A percentile compares a stretch with the other conserved stretches of the same genome.
Evolutionary conservation across 2,329 filamentous ascomycete genomes (phyloP).

Genomic region (Colletotrichum sp.): DNA sequence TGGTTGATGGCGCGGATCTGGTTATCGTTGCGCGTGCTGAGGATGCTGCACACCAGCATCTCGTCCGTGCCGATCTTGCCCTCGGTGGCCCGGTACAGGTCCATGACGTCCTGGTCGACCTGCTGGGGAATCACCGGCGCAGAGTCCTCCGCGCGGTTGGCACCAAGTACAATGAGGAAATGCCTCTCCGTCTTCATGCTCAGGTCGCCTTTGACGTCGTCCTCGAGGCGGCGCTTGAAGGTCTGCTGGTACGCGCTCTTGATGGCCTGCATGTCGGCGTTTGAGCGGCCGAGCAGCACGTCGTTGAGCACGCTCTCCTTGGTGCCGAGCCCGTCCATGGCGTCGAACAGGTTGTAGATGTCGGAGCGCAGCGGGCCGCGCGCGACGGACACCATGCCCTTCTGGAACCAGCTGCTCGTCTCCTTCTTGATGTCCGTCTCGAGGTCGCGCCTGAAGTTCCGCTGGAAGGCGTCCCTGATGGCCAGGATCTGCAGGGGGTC

Average conservation of each 20-base stretch:
- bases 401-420: slow-evolving; percentile 75
- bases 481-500: slow-evolving; percentile 79
- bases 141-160: slow-evolving; percentile 78
- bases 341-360: slow-evolving; percentile 70
- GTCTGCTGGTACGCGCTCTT: slow-evolving; percentile 76
- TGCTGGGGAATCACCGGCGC: slow-evolving; percentile 74
- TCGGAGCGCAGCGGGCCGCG: slow-evolving; percentile 83
- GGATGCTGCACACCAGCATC: slow-evolving; percentile 77
- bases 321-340: slow-evolving; percentile 81
- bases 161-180: slow-evolving; percentile 82
- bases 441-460: slow-evolving; percentile 70
- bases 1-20: slow-evolving; percentile 84
- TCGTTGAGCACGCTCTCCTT: slow-evolving; percentile 89
- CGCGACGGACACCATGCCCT: slow-evolving; percentile 75
- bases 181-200: slow-evolving; percentile 86
- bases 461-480: slow-evolving; percentile 70
- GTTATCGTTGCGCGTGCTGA: slow-evolving; percentile 77
- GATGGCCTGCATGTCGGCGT: slow-evolving; percentile 88
- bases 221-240: slow-evolving; percentile 71
- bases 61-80: slow-evolving; percentile 77
- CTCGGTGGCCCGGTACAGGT: slow-evolving; percentile 79
- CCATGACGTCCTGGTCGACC: slow-evolving; percentile 76
- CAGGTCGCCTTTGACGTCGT: slow-evolving; percentile 77
- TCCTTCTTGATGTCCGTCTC: slow-evolving; percentile 80
- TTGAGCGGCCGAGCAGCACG: slow-evolving; percentile 79